Conservation (phyloP, 1,284 basidiomycete species). For the Apiotrichum siamense region DNA sequence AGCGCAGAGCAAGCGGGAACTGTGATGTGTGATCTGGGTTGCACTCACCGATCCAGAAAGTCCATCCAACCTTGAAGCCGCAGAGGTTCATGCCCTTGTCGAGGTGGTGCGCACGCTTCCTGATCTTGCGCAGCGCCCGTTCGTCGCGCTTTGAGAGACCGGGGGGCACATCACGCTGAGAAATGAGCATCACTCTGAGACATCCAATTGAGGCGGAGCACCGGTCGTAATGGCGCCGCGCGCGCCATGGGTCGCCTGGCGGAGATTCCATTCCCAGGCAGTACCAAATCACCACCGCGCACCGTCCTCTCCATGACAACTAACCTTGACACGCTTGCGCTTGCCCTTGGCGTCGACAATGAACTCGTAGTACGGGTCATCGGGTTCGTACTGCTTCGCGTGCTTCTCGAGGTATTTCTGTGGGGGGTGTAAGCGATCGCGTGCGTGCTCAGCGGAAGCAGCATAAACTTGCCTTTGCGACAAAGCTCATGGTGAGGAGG, state of each 20-base stretch:
- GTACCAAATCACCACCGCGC: too few relatives aligned
- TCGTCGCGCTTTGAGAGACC: slow-evolving; percentile 72
- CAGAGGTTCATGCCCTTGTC: slow-evolving; percentile 83
- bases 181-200: not conserved
- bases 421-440: not conserved
- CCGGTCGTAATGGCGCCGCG: too few relatives aligned
- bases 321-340: slow-evolving; percentile 62
- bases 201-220: too few relatives aligned
- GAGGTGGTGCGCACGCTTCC: slow-evolving; percentile 75
- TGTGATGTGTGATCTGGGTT: too few relatives aligned
- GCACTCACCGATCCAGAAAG: slow-evolving; percentile 61
- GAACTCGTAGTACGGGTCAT: slow-evolving; percentile 73
- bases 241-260: too few relatives aligned
- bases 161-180: slow-evolving; percentile 63
- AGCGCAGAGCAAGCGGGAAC: not conserved
- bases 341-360: slow-evolving; percentile 63
- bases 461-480: not conserved
- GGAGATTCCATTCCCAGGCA: too few relatives aligned
- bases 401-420: slow-evolving; percentile 9
- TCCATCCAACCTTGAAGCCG: slow-evolving; percentile 81
- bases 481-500: not conserved
- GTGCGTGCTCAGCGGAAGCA: too few relatives aligned
- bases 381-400: slow-evolving; percentile 56
- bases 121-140: slow-evolving; percentile 67
- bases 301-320: too few relatives aligned